These are phyloP conservation scores for Starmerella sp. DNA, from an alignment of 805 yeast genomes.

Conservation along the genomic window DNA sequence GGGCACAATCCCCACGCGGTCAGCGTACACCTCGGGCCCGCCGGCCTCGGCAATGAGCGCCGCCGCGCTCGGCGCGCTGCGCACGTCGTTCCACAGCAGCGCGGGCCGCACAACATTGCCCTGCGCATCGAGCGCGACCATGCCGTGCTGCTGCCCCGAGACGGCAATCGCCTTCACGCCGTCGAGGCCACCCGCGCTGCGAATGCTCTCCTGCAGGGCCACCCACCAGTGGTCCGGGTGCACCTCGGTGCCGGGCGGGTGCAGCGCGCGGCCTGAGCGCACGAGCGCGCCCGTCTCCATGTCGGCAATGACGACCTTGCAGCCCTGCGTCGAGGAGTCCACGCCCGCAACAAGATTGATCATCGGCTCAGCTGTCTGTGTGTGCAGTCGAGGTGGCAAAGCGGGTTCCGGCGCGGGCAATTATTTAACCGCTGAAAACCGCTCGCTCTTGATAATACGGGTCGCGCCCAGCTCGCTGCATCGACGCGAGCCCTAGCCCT, in stretches of 20 bases:
- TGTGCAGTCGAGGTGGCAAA: background rate
- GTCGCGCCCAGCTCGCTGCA: too few species aligned
- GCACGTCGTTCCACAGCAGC: slow-evolving; percentile 23
- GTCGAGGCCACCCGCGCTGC: slow-evolving; percentile 19
- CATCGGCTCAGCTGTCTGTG: background rate
- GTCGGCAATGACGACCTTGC: slow-evolving; percentile 21
- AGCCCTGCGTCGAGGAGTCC: slow-evolving; percentile 25
- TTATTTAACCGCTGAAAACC: too few species aligned
- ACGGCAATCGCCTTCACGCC: slow-evolving; percentile 22
- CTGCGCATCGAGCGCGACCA: slow-evolving; percentile 17
- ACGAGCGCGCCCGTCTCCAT: slow-evolving; percentile 14
- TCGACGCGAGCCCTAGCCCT: too few species aligned
- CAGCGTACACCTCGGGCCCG: slow-evolving; percentile 21
- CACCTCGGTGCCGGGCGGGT: slow-evolving; percentile 23
- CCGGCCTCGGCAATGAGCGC: slow-evolving; percentile 21
- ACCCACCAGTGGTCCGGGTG: slow-evolving; percentile 22
- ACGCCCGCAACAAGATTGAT: slow-evolving; percentile 20
- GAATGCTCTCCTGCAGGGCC: slow-evolving; percentile 18
- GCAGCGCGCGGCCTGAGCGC: slow-evolving; percentile 17
- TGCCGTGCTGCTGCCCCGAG: slow-evolving; percentile 25
- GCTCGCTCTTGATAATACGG: too few species aligned
- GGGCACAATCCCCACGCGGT: slow-evolving; percentile 23
- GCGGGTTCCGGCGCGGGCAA: too few species aligned
- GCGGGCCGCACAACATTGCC: slow-evolving; percentile 23
- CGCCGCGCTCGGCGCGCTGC: slow-evolving; percentile 21